Conservation (phyloP, 306 rosid species). For the Cicer pinnatifidum region DNA sequence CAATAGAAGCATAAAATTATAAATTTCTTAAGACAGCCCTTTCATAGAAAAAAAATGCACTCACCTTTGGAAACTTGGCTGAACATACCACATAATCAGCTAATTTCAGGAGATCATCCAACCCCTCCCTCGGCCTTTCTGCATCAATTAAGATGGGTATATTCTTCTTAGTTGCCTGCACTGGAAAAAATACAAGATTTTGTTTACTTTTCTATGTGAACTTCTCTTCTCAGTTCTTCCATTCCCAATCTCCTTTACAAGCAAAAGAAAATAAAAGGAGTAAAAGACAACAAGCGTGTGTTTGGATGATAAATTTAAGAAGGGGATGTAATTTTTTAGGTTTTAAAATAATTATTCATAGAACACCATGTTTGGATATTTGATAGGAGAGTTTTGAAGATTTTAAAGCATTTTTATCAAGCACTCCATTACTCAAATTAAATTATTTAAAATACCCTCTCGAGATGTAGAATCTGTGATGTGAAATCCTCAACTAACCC, state of each 20-base stretch:
- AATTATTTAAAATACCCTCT: background rate
- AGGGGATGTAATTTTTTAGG: background rate
- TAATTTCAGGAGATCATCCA: constrained; percentile 75
- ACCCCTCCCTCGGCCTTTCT: constrained; percentile 88
- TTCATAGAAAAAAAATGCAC: constrained; percentile 46
- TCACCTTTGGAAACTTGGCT: constrained; percentile 76
- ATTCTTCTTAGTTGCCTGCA: constrained; percentile 76
- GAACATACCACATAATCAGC: constrained; percentile 85
- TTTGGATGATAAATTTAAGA: constrained; percentile 2
- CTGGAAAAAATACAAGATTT: constrained; percentile 50
- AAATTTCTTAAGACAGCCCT: constrained; percentile 26
- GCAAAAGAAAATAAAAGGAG: constrained; percentile 22
- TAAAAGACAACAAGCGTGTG: constrained; percentile 13
- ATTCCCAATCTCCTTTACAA: constrained; percentile 26
- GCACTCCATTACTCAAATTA: background rate
- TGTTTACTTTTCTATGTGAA: constrained; percentile 47
- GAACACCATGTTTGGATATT: background rate
- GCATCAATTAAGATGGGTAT: constrained; percentile 87
- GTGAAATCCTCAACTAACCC: no score
- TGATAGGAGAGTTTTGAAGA: background rate
- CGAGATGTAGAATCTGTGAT: background rate
- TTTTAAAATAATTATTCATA: background rate
- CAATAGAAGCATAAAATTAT: constrained; percentile 12
- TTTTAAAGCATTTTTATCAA: background rate
- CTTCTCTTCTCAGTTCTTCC: constrained; percentile 20